A percentile compares a stretch with the other conserved stretches of the same genome.
Conservation (phyloP, 805 yeast species). For the Kuraishia hungarica region DNA sequence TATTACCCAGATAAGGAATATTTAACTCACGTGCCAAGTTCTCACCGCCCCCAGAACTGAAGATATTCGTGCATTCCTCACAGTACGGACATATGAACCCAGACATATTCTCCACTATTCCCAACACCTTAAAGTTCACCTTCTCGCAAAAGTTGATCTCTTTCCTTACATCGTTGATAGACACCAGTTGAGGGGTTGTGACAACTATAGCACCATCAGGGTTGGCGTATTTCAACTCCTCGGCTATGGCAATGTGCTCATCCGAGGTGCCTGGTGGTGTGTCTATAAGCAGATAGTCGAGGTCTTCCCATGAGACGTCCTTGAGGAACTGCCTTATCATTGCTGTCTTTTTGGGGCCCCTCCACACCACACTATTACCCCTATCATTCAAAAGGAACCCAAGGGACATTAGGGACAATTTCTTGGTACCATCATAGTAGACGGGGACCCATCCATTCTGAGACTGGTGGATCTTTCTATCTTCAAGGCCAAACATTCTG, state of each 20-base stretch:
- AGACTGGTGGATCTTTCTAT: constrained; percentile 70
- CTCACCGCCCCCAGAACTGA: constrained; percentile 89
- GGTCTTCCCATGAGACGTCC: constrained; percentile 80
- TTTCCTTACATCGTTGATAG: constrained; percentile 89
- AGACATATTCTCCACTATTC: constrained; percentile 92
- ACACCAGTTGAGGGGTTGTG: constrained; percentile 92
- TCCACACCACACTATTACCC: constrained; percentile 92
- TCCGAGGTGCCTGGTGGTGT: constrained; percentile 99
- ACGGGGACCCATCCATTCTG: constrained; percentile 93
- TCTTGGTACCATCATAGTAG: constrained; percentile 28
- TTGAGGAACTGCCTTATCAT: constrained; percentile 90
- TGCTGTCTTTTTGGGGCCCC: constrained; percentile 97
- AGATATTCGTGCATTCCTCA: constrained; percentile 84
- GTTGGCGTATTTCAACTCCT: constrained; percentile 61
- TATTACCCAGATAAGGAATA: constrained; percentile 70
- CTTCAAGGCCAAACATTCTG: constrained; percentile 89
- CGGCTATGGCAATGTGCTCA: constrained; percentile 96
- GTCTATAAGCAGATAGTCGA: constrained; percentile 78
- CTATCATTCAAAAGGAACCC: constrained; percentile 82
- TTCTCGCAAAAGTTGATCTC: constrained; percentile 89
- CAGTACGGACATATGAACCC: constrained; percentile 96
- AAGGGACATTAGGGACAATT: constrained; percentile 70
- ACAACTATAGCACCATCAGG: constrained; percentile 94
- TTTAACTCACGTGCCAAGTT: constrained; percentile 52
- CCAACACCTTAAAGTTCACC: constrained; percentile 72